Conservation (phyloP, 805 yeast species). For the Isabelozyma rhagii region DNA sequence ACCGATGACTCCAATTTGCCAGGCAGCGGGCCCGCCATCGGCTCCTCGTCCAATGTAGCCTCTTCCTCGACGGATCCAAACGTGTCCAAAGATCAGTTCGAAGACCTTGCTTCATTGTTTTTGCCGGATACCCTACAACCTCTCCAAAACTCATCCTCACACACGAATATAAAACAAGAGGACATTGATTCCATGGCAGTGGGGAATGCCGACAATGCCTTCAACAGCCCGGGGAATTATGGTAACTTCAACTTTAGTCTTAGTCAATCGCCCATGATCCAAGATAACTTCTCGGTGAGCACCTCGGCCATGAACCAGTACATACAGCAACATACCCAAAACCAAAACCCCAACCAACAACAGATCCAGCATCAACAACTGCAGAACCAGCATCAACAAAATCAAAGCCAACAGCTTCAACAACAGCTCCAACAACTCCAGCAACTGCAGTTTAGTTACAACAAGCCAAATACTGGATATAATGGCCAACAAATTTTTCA, state of each 20-base stretch:
- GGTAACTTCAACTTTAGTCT: neutral
- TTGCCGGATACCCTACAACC: constrained; percentile 37
- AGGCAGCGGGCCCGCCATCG: neutral
- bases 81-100: constrained; percentile 20
- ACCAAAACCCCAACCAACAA: neutral
- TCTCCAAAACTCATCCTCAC: neutral
- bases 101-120: constrained; percentile 40
- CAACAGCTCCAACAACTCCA: constrained; percentile 2
- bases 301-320: neutral
- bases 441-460: neutral
- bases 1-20: neutral
- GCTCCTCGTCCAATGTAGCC: neutral
- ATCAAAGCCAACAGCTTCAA: constrained; percentile 2
- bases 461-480: constrained; percentile 2
- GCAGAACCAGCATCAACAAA: neutral
- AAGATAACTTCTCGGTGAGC: neutral
- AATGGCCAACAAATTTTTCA: constrained; percentile 10
- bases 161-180: constrained; percentile 4
- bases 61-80: constrained; percentile 1
- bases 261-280: neutral
- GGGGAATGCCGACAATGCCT: neutral
- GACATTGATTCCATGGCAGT: constrained; percentile 5
- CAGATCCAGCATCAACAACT: neutral
- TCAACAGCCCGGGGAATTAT: neutral
- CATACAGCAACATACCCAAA: neutral